Base-by-base conservation (phyloP, 2,329 filamentous ascomycete species). In the Xylaria sp. region DNA sequence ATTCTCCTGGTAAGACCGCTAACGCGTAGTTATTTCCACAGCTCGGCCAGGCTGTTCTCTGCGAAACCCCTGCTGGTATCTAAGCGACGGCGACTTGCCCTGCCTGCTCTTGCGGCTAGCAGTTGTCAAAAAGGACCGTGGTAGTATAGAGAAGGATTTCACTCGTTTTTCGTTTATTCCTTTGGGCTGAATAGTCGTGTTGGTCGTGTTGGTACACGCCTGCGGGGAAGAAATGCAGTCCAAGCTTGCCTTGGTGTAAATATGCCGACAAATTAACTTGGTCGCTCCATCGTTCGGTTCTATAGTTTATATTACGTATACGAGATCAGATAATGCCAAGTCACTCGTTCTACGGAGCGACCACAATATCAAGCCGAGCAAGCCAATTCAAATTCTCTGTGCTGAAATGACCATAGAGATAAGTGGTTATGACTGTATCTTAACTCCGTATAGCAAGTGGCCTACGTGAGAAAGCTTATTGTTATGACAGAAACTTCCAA, bases 1-100 rank as follows among this genome's bases (percentile, higher is more conserved):
- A n/a, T 2, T 54, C 41, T 2, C 23, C 23, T 23, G n/a, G 20
- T 13, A 15, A 15, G 23, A 7, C 28, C 12, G 20, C 51, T 63
- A 4, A 64, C 52, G 15, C 1, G n/a, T 15, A n/a, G 10, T 37
- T 10, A 10, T 8, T 46, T 13, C 12, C 12, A 34, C 37, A 65
- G 63, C 55, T 55, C 32, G 63, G 63, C 48, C 63, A 65, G 23
- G 0, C 63, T 15, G 48, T 60, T 48, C 63, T 65, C 56, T 65
- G 63, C 63, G 10, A n/a, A 7, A 46, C 48, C 1, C 63, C 63
- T 6, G 1, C 4, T 18, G 63, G 63, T 1, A 1, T 65, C 39
- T 52, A 59, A 48, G 44, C n/a, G n/a, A 39, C 15, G 7, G 39
- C 51, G 8, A 23, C 37, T 58, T 23, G 28, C 41, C 15, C 18